Evolutionary conservation across 2,329 filamentous ascomycete species (phyloP).

Genomic region (Fusarium acutatum): DNA sequence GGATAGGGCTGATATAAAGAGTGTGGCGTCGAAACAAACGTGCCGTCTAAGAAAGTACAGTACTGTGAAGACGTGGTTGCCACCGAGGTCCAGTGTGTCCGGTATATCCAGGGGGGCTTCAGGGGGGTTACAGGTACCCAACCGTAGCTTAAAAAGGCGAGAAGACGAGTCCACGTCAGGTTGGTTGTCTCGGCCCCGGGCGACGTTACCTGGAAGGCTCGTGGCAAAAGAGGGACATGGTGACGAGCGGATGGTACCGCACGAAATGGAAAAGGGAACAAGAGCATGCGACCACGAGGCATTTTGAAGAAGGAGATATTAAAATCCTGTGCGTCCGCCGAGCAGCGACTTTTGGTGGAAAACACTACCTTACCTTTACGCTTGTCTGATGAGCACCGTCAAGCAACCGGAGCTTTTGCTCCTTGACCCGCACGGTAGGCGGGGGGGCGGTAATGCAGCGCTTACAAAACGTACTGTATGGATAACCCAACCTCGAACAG

Average conservation of each 20-base stretch:
- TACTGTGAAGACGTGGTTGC: constrained; percentile 28
- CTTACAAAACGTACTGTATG: constrained; percentile 39
- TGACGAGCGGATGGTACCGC: constrained; percentile 32
- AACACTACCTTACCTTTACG: constrained; percentile 27
- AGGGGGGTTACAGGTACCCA: constrained; percentile 28
- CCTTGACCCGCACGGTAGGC: constrained; percentile 44
- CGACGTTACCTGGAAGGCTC: constrained; percentile 35
- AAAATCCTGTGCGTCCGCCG: constrained; percentile 43
- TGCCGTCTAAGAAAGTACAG: background rate
- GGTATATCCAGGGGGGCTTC: constrained; percentile 22
- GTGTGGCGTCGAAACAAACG: constrained; percentile 32
- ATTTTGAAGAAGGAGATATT: constrained; percentile 44
- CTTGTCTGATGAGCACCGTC: constrained; percentile 40
- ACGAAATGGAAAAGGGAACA: constrained; percentile 18
- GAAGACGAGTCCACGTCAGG: constrained; percentile 22
- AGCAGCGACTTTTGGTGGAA: constrained; percentile 37
- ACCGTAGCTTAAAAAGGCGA: constrained; percentile 30
- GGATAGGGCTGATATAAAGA: constrained; percentile 44
- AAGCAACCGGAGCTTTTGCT: constrained; percentile 48
- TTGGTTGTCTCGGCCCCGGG: constrained; percentile 30
- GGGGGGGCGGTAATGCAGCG: constrained; percentile 43
- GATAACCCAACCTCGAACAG: constrained; percentile 7
- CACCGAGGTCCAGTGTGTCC: constrained; percentile 28
- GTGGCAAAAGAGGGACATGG: constrained; percentile 39
- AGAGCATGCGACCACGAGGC: constrained; percentile 40